These are phyloP conservation scores for Aspergillus coremiiformis DNA, from an alignment of 495 filamentous ascomycete species.

Conservation along the genomic window DNA sequence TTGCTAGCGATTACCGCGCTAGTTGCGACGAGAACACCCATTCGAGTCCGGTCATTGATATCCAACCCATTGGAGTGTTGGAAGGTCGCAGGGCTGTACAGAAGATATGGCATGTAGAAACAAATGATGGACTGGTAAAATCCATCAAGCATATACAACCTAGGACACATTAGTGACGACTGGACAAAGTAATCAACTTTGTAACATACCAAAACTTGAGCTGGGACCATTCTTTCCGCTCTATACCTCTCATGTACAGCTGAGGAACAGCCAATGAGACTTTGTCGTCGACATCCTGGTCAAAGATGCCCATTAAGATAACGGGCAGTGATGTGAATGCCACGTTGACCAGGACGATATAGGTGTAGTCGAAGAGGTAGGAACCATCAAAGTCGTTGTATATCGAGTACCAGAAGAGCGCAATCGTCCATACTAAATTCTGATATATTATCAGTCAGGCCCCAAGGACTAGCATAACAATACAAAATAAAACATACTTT, in stretches of 20 bases:
- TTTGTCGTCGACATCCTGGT: conserved; percentile 92
- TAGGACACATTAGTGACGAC: conserved; percentile 31
- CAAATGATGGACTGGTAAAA: conserved; percentile 87
- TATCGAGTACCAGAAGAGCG: conserved; percentile 96
- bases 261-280: conserved; percentile 93
- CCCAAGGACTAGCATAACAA: conserved; percentile 4
- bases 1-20: conserved; percentile 80
- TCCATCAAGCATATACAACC: conserved; percentile 93
- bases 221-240: conserved; percentile 95
- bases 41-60: conserved; percentile 66
- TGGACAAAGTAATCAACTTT: background rate
- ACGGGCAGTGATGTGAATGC: conserved; percentile 95
- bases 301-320: conserved; percentile 92
- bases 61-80: conserved; percentile 60
- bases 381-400: conserved; percentile 93
- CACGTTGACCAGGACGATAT: conserved; percentile 92
- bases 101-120: conserved; percentile 85
- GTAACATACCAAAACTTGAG: conserved; percentile 82
- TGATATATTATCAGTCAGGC: conserved; percentile 18
- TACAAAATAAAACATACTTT: conserved; percentile 48
- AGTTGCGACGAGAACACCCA: conserved; percentile 75
- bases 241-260: conserved; percentile 91
- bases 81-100: conserved; percentile 62
- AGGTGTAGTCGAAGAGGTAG: conserved; percentile 96
- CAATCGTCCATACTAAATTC: conserved; percentile 97